Evolutionary conservation across 2,329 filamentous ascomycete genomes (phyloP), one percentile per base, ranked within the genome.

Genomic region (Fusarium pilosicola): DNA sequence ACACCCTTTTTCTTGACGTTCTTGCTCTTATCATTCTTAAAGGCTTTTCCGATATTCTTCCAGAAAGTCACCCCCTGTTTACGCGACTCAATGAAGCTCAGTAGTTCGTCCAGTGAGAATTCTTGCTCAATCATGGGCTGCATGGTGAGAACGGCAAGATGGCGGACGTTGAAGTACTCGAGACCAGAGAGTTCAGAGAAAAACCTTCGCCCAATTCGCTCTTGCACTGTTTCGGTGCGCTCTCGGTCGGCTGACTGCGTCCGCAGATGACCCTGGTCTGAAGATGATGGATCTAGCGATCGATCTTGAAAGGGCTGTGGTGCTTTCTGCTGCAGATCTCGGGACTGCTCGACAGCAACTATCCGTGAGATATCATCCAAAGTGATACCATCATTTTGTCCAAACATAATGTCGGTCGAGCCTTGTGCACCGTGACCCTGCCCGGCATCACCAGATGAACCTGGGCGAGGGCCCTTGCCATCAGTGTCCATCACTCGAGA

Each of bases 41-140:
- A 97, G 4, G 95, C 96, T 80, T 98, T 97, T 71, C 95, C 96
- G 73, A 99, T 95, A 78, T 98, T 98, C 82, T 96, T 96, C 96
- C 96, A 99, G 83, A 99, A 97, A 0, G 94, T 98, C 30, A 94
- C 91, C 17, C 42, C 42, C 71, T 88, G 87, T 76, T 97, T 97
- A 79, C 94, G 92, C 6, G 94, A 94, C 82, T 99, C 96, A 71
- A 99, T 98, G 56, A 99, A 90, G 70, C 94, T 91, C 20, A 98
- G 88, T 4, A 99, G 87, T 79, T 99, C 96, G 74, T 98, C 96
- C 66, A 98, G 88, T n/a, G 92, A 93, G 82, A 98, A 98, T 76
- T 97, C 91, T 7, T 91, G 91, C 77, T 97, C 95, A 10, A 99
- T 87, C 81, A 98, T 87, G 12, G 96, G 95, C 74, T 97, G 94